Base-by-base conservation (phyloP, 2,329 filamentous ascomycete genomes). In the Fusarium sp. region DNA sequence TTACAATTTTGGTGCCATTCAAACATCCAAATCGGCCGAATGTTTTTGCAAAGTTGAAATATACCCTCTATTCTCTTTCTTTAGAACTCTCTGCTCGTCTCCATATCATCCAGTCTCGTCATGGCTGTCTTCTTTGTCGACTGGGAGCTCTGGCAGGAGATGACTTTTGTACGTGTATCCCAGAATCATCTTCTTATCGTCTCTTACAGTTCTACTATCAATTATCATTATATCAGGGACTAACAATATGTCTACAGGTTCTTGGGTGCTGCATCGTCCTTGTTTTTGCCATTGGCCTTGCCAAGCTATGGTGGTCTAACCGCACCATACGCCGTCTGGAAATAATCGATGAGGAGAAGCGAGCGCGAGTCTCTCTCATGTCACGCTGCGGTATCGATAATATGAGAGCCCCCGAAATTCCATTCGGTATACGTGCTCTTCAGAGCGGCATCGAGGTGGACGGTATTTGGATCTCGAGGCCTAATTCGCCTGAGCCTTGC, bases 111-210 rank as follows among this genome's bases (percentile, higher is more conserved):
- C 60, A 39, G 41, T 18, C 55, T 58, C 65, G 55, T 69, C 48
- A 80, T 79, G 75, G 74, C 69, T 50, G 77, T 75, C 38, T 93
- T 93, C 79, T 93, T 92, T 79, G 75, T 83, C 41, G 84, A 82
- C 49, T 97, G 93, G 94, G 83, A 87, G 72, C 82, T 96, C 74
- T 97, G 94, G 94, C 89, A 96, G 84, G 90, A 97, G 83, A 90
- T 97, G 89, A 92, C 90, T 54, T 93, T 97, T 82, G 94, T 97
- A 83, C 84, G 92, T 85, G 13, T 18, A 33, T 29, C 31, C 12
- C 29, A 5, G 8, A 15, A 49, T 15, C 8, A 21, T 16, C 23
- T 29, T 33, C 3, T 8, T 26, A 16, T 21, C 6, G 26, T 13
- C 16, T 15, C 26, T 31, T 26, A 10, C 3, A 9, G 6, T 24